Conservation (phyloP, 169 alveolate species). For the Plasmodium coatneyi region DNA sequence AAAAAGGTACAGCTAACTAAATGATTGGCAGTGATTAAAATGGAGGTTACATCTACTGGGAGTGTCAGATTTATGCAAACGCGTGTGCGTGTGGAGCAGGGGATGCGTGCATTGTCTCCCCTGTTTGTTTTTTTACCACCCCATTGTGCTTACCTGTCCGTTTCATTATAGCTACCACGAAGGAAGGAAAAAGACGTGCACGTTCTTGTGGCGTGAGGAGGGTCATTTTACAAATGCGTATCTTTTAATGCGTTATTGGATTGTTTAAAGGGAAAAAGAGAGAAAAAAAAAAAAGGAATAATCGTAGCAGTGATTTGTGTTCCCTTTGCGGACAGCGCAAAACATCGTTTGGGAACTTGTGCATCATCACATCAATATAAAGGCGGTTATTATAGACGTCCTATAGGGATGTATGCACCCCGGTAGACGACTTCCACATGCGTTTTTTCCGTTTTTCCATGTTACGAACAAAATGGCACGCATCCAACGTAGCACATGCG, state of each 20-base stretch:
- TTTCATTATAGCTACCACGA: neutral
- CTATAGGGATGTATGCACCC: neutral
- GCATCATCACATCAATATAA: neutral
- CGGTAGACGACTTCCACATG: neutral
- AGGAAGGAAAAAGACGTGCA: neutral
- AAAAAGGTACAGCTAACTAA: neutral
- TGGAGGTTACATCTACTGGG: neutral
- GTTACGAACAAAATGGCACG: neutral
- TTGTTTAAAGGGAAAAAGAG: neutral
- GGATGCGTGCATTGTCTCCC: neutral
- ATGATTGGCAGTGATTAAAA: neutral
- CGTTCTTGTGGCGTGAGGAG: neutral
- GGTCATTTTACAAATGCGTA: neutral
- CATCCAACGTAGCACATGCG: neutral
- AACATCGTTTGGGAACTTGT: neutral
- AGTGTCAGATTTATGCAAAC: neutral
- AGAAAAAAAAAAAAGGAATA: neutral
- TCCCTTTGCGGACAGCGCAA: neutral
- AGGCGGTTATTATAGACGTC: neutral
- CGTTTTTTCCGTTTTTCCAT: neutral
- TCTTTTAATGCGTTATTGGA: neutral
- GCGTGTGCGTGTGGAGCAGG: neutral
- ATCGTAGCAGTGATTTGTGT: neutral
- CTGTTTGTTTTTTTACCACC: neutral
- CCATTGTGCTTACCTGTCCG: neutral